These are phyloP conservation scores for Botrytis aclada DNA, from an alignment of 2,329 filamentous ascomycete genomes.

Conservation along the genomic window DNA sequence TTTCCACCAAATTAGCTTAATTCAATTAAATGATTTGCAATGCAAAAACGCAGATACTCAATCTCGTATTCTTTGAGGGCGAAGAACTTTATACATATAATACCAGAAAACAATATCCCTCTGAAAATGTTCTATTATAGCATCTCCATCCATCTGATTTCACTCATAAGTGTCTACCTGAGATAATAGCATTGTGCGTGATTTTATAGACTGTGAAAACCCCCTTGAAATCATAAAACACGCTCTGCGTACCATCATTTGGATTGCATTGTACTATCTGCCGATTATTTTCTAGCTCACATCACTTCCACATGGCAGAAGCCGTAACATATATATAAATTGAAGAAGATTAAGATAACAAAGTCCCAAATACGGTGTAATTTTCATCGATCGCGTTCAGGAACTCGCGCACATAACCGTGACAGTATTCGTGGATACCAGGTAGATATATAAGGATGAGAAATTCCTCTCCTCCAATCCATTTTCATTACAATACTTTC, in stretches of 20 bases:
- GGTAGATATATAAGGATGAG: not conserved
- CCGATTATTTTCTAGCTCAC: not conserved
- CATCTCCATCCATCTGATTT: not conserved
- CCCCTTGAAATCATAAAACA: not conserved
- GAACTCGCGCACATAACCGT: not conserved
- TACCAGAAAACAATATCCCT: not conserved
- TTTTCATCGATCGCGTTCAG: not conserved
- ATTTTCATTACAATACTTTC: not conserved
- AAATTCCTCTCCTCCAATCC: not conserved
- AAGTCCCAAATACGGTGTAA: not conserved
- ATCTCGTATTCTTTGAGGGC: not conserved
- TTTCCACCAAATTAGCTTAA: not conserved
- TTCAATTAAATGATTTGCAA: accelerated
- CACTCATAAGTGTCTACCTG: not conserved
- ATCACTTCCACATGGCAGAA: not conserved
- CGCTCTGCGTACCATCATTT: not conserved
- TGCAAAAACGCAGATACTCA: not conserved
- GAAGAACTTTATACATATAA: not conserved
- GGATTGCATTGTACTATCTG: not conserved
- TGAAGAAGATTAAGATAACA: not conserved
- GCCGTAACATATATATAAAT: not conserved
- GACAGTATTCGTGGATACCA: not conserved
- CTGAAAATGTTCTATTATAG: not conserved
- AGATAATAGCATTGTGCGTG: too few relatives aligned
- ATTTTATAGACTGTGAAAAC: not conserved